Percentiles rank a stretch among this genome's conserved stretches.
Evolutionary conservation across 2,329 filamentous ascomycete species (phyloP).

Genomic region (Colletotrichum truncatum): DNA sequence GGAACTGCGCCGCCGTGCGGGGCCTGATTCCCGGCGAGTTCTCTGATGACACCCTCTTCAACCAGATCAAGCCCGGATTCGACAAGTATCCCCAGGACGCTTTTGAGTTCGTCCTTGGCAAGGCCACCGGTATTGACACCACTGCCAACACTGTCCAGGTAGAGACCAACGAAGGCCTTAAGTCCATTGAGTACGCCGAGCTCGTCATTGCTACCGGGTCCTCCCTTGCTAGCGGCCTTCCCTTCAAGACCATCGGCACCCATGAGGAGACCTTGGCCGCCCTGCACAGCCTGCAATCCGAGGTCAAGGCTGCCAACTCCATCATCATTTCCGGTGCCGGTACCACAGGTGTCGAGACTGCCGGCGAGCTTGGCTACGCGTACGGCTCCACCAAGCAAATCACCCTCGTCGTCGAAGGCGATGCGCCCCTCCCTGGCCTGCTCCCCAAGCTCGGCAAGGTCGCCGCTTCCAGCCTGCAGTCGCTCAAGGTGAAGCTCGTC

Average conservation of each 20-base stretch:
- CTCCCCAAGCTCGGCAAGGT: conserved; percentile 46
- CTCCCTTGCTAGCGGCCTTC: conserved; percentile 47
- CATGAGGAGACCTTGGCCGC: conserved; percentile 50
- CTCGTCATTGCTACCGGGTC: conserved; percentile 66
- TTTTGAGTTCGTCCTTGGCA: conserved; percentile 63
- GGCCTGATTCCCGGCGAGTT: conserved; percentile 56
- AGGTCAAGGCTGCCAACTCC: conserved; percentile 38
- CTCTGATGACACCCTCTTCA: conserved; percentile 51
- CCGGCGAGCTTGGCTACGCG: conserved; percentile 44
- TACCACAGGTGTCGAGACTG: conserved; percentile 47
- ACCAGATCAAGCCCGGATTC: conserved; percentile 53
- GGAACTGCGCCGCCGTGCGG: conserved; percentile 58
- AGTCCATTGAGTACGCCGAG: conserved; percentile 57
- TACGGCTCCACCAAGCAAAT: conserved; percentile 41
- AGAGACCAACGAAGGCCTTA: conserved; percentile 42
- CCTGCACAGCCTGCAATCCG: conserved; percentile 42
- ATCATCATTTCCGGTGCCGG: conserved; percentile 50
- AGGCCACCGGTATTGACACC: conserved; percentile 54
- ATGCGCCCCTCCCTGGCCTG: conserved; percentile 27
- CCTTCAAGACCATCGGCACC: conserved; percentile 57
- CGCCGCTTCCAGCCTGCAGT: conserved; percentile 48
- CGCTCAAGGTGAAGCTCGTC: conserved; percentile 53
- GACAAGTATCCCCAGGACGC: conserved; percentile 53
- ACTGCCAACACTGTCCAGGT: conserved; percentile 53
- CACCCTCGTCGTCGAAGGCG: conserved; percentile 31